Evolutionary conservation across 208 protist species (phyloP).

Genomic region (Trichomonas tenax): DNA sequence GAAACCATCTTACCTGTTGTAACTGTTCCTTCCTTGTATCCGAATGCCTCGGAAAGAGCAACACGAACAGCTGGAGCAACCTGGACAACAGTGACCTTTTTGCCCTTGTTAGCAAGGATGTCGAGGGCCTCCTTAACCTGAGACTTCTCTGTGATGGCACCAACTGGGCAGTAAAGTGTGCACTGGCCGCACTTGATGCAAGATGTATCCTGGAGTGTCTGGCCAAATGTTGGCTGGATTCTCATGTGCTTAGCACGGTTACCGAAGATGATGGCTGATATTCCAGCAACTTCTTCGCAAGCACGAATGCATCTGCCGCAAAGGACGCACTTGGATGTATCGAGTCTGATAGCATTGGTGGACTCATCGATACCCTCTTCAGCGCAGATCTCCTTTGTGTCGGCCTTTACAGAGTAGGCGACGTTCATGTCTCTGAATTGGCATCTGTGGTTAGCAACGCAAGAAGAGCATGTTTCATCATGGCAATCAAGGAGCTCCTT

Average conservation of each 20-base stretch:
- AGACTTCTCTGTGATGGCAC: constrained; percentile 34
- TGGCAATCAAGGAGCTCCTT: background rate
- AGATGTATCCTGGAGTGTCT: constrained; percentile 15
- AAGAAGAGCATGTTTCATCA: background rate
- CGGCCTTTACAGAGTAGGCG: background rate
- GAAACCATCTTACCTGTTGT: constrained; percentile 28
- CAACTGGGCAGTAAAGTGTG: constrained; percentile 40
- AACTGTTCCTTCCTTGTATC: constrained; percentile 30
- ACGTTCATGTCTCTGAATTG: background rate
- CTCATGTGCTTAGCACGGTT: background rate
- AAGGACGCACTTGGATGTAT: constrained; percentile 38
- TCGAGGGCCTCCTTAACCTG: constrained; percentile 19
- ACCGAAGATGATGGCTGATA: background rate
- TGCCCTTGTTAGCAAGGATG: constrained; percentile 20
- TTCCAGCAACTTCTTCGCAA: constrained; percentile 27
- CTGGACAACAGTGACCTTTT: constrained; percentile 24
- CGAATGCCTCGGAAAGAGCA: constrained; percentile 35
- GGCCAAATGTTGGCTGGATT: background rate
- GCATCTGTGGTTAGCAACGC: background rate
- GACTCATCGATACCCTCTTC: background rate
- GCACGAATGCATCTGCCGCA: constrained; percentile 37
- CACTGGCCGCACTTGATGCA: constrained; percentile 52
- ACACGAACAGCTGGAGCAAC: constrained; percentile 37
- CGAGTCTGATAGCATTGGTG: background rate
- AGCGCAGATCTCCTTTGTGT: background rate